A percentile compares a stretch with the other conserved stretches of the same genome.
Evolutionary conservation across 257 asterid species (phyloP).

Genomic region (Sherardia arvensis): DNA sequence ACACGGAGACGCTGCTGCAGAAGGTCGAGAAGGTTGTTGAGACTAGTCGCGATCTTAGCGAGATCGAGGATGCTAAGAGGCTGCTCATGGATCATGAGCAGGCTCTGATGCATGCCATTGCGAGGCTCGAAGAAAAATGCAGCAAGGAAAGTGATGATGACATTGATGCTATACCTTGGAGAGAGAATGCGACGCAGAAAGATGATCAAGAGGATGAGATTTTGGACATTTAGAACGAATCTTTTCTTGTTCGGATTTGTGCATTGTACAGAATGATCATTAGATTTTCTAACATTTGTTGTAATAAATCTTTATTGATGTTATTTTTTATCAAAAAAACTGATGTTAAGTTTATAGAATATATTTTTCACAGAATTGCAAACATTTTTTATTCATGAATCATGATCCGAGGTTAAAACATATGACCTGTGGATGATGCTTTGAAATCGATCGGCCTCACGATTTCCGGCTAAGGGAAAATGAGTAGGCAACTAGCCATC

Average conservation of each 20-base stretch:
- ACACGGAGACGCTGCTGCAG: neutral
- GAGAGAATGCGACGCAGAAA: neutral
- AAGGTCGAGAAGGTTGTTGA: neutral
- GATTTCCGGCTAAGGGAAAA: too few relatives aligned
- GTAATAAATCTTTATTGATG: too few relatives aligned
- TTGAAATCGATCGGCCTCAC: too few relatives aligned
- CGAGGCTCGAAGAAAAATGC: neutral
- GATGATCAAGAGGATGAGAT: neutral
- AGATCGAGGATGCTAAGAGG: neutral
- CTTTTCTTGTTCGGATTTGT: neutral
- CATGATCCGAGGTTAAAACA: too few relatives aligned
- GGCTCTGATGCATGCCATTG: neutral
- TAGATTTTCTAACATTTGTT: too few relatives aligned
- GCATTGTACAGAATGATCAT: neutral
- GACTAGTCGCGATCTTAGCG: neutral
- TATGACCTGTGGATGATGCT: too few relatives aligned
- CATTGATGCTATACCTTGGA: neutral
- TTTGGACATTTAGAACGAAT: neutral
- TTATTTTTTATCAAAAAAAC: too few relatives aligned
- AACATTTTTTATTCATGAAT: too few relatives aligned
- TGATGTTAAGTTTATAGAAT: too few relatives aligned
- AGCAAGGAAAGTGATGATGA: neutral
- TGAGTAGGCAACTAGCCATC: too few relatives aligned
- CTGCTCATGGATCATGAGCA: neutral
- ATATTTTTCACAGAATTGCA: too few relatives aligned